Evolutionary conservation across 2,329 filamentous ascomycete genomes (phyloP).

Genomic region (Tolypocladium pustulatum): DNA sequence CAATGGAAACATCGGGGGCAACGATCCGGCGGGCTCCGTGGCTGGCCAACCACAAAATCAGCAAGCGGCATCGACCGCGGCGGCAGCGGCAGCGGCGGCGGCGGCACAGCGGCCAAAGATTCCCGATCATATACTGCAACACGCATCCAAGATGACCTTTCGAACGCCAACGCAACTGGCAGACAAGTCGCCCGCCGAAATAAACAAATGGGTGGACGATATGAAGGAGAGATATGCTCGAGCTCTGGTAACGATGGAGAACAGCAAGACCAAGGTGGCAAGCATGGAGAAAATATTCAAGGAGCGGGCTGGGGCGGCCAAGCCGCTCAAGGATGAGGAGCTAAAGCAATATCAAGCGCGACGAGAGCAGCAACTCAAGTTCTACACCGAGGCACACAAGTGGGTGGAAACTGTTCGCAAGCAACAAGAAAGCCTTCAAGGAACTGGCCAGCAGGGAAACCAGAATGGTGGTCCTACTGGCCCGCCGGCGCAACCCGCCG

Average conservation of each 20-base stretch:
- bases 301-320: slow-evolving; percentile 31
- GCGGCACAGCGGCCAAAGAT: slow-evolving; percentile 20
- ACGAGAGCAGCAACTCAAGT: slow-evolving; percentile 32
- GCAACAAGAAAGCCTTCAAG: slow-evolving; percentile 27
- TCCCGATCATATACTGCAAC: slow-evolving; percentile 33
- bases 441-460: slow-evolving; percentile 11
- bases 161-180: slow-evolving; percentile 29
- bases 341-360: slow-evolving; percentile 31
- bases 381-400: slow-evolving; percentile 33
- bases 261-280: slow-evolving; percentile 26
- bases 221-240: slow-evolving; percentile 35
- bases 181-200: slow-evolving; percentile 30
- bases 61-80: background rate
- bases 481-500: slow-evolving; percentile 10
- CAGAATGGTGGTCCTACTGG: slow-evolving; percentile 10
- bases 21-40: slow-evolving; percentile 4
- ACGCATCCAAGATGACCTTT: slow-evolving; percentile 38
- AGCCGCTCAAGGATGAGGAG: slow-evolving; percentile 35
- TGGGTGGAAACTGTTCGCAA: slow-evolving; percentile 38
- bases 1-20: background rate
- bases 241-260: slow-evolving; percentile 40
- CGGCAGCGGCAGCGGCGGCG: slow-evolving; percentile 6
- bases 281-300: slow-evolving; percentile 31
- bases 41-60: slow-evolving; percentile 10
- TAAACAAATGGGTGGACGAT: slow-evolving; percentile 37